Conservation (phyloP, 2,329 filamentous ascomycete species). For the Sporothrix dimorphospora region DNA sequence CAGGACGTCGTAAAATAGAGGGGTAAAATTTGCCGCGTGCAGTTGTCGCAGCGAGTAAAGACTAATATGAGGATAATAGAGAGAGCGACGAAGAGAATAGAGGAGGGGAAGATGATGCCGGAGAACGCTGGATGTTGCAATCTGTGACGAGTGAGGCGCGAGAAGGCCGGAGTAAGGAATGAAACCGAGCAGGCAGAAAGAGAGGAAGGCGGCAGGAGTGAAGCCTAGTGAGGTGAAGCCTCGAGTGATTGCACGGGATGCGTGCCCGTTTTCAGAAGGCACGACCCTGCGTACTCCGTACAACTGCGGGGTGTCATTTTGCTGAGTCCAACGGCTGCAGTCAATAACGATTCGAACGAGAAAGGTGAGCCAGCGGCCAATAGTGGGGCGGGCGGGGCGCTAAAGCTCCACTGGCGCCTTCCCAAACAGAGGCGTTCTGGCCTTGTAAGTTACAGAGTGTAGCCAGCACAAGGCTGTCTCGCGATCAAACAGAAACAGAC, state of each 20-base stretch:
- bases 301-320: conserved; percentile 15
- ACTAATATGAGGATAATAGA: not conserved
- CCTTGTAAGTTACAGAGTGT: not conserved
- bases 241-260: not conserved
- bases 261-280: conserved; percentile 3
- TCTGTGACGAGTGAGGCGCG: not conserved
- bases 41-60: not conserved
- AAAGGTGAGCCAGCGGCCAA: conserved; percentile 12
- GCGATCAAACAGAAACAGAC: not conserved
- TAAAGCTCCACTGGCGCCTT: conserved; percentile 4
- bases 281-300: conserved; percentile 4
- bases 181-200: not conserved
- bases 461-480: not conserved
- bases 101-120: not conserved
- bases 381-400: conserved; percentile 14
- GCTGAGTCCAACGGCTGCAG: not conserved
- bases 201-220: not conserved
- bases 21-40: not conserved
- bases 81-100: not conserved
- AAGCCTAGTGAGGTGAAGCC: conserved; percentile 10
- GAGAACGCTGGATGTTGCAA: not conserved
- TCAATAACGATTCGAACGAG: not conserved
- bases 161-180: not conserved
- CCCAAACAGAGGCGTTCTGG: not conserved
- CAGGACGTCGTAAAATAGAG: not conserved